Conservation (phyloP, 805 yeast species). For the Metschnikowia corniflorae region DNA sequence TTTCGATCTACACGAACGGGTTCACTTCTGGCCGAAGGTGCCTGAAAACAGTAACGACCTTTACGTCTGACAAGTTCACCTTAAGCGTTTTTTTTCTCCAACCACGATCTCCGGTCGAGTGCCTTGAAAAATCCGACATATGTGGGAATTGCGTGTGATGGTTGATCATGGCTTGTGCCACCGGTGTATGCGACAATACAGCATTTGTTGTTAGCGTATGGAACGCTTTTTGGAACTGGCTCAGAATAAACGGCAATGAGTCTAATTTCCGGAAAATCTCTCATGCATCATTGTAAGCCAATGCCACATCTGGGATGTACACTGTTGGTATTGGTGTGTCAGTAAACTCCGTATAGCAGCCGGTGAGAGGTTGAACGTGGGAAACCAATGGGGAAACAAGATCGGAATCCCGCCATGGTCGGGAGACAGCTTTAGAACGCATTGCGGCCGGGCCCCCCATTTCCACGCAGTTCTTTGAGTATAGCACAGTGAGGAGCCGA, state of each 20-base stretch:
- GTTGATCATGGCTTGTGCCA: constrained; percentile 1
- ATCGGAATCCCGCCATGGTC: not conserved
- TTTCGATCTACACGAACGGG: not conserved
- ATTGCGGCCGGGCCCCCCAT: constrained; percentile 1
- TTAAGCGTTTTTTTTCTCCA: not conserved
- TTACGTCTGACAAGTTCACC: not conserved
- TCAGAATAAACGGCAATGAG: not conserved
- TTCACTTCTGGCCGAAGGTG: not conserved
- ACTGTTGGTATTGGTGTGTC: not conserved
- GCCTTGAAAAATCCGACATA: constrained; percentile 5
- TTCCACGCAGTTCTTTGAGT: not conserved
- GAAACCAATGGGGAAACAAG: constrained; percentile 2
- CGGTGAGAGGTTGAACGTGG: constrained; percentile 1
- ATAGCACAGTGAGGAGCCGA: not conserved
- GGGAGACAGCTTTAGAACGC: not conserved
- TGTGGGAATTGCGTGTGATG: not conserved
- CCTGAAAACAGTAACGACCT: constrained; percentile 1
- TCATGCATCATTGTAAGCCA: constrained; percentile 1
- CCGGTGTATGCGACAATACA: constrained; percentile 2
- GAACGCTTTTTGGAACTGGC: not conserved
- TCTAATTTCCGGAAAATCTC: constrained; percentile 1
- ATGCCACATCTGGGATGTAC: not conserved
- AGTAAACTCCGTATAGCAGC: not conserved
- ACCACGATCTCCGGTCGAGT: constrained; percentile 6
- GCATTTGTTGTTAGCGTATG: constrained; percentile 1